Evolutionary conservation across 306 rosid genomes (phyloP).

Genomic region (Acacia crassicarpa): DNA sequence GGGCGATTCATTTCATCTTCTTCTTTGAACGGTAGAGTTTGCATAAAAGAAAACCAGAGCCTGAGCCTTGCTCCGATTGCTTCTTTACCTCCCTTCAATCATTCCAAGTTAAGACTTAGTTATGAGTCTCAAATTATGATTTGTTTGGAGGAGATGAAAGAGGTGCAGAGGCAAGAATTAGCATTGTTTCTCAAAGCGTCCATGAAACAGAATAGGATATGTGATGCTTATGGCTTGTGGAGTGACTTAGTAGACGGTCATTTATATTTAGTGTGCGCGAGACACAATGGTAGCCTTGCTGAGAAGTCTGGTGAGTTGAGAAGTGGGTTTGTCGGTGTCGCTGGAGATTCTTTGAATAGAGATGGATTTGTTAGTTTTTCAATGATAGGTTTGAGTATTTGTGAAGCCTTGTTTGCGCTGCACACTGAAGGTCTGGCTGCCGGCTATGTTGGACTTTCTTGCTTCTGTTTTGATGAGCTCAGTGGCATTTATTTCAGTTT

Average conservation of each 20-base stretch:
- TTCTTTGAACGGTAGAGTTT: slow-evolving; percentile 39
- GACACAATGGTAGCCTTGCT: slow-evolving; percentile 27
- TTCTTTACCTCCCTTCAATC: slow-evolving; percentile 32
- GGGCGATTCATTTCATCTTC: slow-evolving; percentile 37
- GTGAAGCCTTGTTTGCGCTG: slow-evolving; percentile 68
- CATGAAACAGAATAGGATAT: slow-evolving; percentile 42
- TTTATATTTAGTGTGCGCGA: slow-evolving; percentile 65
- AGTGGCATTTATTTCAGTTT: slow-evolving; percentile 63
- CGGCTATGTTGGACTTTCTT: slow-evolving; percentile 61
- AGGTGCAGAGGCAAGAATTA: slow-evolving; percentile 59
- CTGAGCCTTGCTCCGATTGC: slow-evolving; percentile 56
- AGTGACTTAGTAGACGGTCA: slow-evolving; percentile 60
- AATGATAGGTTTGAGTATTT: slow-evolving; percentile 48
- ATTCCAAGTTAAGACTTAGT: slow-evolving; percentile 45
- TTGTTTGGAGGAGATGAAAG: slow-evolving; percentile 68
- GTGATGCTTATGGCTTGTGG: slow-evolving; percentile 78
- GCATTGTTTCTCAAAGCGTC: slow-evolving; percentile 61
- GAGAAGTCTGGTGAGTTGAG: slow-evolving; percentile 44
- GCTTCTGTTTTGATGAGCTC: slow-evolving; percentile 64
- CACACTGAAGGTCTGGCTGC: slow-evolving; percentile 57
- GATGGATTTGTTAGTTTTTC: slow-evolving; percentile 48
- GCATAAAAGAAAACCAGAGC: slow-evolving; percentile 39
- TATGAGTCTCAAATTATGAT: slow-evolving; percentile 54
- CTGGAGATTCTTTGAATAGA: slow-evolving; percentile 36
- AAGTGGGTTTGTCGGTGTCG: slow-evolving; percentile 33